Evolutionary conservation across 106 monocot genomes (phyloP), one percentile per base, ranked within the genome.

Genomic region (Dendrobium catenatum): DNA sequence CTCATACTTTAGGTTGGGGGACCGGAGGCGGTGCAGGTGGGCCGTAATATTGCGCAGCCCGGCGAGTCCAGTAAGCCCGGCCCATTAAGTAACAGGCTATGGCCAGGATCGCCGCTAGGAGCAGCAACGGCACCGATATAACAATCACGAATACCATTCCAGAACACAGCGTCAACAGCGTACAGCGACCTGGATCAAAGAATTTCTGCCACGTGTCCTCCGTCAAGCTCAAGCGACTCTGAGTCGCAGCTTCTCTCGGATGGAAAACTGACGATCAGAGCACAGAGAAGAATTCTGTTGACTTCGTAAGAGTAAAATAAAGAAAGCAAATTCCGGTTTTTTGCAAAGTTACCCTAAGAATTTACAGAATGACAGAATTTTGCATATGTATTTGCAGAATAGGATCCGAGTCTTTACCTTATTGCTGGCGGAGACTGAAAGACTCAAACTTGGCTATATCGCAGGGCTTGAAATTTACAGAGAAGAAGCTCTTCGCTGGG

Each of bases 91-190:
- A 86, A 68, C 86, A 86, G 16, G 48, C 83, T 6, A 83, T 70
- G 44, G 76, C 80, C 6, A 80, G 27, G 76, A 86, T 83, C 42
- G 61, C 46, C 1, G 80, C 13, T 22, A 86, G 48, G 66, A 86
- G 15, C 18, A 86, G 48, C 42, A 85, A 77, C 24, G 86, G 86
- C 72, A 86, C 47, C 0, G 86, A 86, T 75, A 86, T 86, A 59
- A 82, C 82, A 13, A 86, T 54, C 42, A 77, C 85, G 42, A 77
- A 85, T 8, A 42, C 58, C 78, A 78, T 78, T 18, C 10, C 9
- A 51, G 13, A 51, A 10, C n/a, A 10, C 13, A 13, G 13, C 1
- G 15, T 0, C 3, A 51, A 51, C 51, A 51, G 51, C 15, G 51
- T 10, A 51, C 51, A 51, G 15, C 16, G 51, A 9, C 13, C 51